A percentile compares a stretch with the other conserved stretches of the same genome.
These are phyloP conservation scores for Trametopsis cervina DNA, from an alignment of 768 basidiomycete species.

Conservation along the genomic window DNA sequence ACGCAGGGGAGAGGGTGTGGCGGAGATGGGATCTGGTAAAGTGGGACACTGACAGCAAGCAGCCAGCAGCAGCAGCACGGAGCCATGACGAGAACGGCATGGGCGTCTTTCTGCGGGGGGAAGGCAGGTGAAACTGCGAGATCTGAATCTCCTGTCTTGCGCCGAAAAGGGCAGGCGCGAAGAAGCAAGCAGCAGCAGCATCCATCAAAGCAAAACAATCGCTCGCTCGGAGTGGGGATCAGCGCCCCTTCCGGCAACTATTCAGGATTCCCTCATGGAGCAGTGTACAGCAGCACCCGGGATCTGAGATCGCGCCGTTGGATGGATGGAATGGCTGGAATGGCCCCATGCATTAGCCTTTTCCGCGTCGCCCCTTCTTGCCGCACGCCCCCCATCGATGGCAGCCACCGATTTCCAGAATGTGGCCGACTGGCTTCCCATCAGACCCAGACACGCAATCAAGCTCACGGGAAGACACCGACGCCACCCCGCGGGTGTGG, in stretches of 20 bases:
- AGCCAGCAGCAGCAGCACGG: constrained; percentile 12
- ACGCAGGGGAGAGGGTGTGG: too few relatives aligned
- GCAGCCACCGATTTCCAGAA: neutral
- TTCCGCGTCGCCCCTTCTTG: constrained; percentile 5
- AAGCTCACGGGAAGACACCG: too few relatives aligned
- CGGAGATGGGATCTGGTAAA: too few relatives aligned
- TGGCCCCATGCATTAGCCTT: constrained; percentile 8
- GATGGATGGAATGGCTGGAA: too few relatives aligned
- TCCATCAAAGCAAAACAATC: neutral
- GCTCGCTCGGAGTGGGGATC: constrained; percentile 6
- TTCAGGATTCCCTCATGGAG: constrained; percentile 3
- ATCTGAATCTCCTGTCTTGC: constrained; percentile 13
- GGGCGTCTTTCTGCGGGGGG: neutral
- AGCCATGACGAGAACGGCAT: constrained; percentile 11
- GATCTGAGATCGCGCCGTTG: too few relatives aligned
- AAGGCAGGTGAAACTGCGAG: constrained; percentile 1
- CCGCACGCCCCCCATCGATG: neutral
- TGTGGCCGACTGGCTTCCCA: too few relatives aligned
- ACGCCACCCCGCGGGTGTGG: too few relatives aligned
- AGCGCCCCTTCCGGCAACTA: constrained; percentile 15
- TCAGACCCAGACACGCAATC: too few relatives aligned
- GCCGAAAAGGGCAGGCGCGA: constrained; percentile 4
- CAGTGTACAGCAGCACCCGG: constrained; percentile 8
- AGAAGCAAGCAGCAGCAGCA: neutral
- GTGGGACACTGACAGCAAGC: too few relatives aligned